Evolutionary conservation across 768 basidiomycete genomes (phyloP).

Genomic region (Kwoniella bestiolae): DNA sequence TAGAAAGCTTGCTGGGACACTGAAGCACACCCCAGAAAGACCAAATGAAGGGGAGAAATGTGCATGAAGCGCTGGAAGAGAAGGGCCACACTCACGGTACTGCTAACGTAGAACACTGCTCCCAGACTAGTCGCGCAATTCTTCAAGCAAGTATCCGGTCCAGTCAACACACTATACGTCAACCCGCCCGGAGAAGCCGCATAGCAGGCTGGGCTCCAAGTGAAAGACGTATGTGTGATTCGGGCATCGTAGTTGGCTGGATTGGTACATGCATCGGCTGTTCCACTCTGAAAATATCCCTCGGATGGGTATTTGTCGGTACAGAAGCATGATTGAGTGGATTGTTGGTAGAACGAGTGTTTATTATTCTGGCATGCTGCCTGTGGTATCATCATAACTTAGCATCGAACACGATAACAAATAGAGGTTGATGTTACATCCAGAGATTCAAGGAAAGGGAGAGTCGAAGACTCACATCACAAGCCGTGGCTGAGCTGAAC

Average conservation of each 20-base stretch:
- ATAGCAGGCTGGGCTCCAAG: not conserved
- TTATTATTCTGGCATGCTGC: conserved; percentile 10
- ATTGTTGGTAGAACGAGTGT: conserved; percentile 12
- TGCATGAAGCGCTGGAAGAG: too few relatives aligned
- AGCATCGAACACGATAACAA: too few relatives aligned
- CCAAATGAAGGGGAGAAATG: too few relatives aligned
- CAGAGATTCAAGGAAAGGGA: not conserved
- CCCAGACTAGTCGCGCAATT: conserved; percentile 2
- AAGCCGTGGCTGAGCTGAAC: not conserved
- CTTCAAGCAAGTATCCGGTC: conserved; percentile 16
- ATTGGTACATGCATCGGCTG: conserved; percentile 5
- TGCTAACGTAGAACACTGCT: conserved; percentile 8
- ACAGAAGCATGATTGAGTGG: conserved; percentile 6
- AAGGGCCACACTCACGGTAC: not conserved
- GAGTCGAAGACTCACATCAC: conserved; percentile 2
- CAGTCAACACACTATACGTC: not conserved
- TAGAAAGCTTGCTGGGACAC: too few relatives aligned
- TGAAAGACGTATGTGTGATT: conserved; percentile 7
- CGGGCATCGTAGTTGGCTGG: conserved; percentile 7
- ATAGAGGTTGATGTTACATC: not conserved
- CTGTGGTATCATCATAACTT: not conserved
- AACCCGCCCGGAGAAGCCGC: not conserved
- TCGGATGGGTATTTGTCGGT: conserved; percentile 15
- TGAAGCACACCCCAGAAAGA: too few relatives aligned
- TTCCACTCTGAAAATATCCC: not conserved